Base-by-base conservation (phyloP, 176 grass and related monocot genomes). In the Oryza rufipogon region DNA sequence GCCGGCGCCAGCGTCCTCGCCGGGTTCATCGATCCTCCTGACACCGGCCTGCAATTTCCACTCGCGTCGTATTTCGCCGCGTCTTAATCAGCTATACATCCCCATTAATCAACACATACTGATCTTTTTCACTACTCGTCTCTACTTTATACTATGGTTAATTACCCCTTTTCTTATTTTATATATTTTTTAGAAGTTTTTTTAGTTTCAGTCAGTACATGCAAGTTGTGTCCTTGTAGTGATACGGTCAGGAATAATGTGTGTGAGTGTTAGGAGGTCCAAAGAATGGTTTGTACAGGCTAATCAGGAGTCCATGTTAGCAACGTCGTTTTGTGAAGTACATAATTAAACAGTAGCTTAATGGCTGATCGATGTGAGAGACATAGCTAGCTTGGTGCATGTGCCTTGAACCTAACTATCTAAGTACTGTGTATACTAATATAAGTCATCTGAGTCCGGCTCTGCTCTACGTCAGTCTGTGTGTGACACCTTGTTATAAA, bases 1-100 rank as follows among this genome's bases (percentile, higher is more conserved):
- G 97, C 97, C 28, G 97, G 97, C 9, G 85, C 97, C 46, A 96
- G 81, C 38, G 97, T 96, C 91, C 97, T 89, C 77, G 92, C 91
- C 25, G 97, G 97, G 81, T 99, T 99, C 97, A 96, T 99, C 71
- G 97, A 99, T 76, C 97, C 97, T 67, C 97, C 97, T 0, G 97
- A 99, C 52, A 99, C 90, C 4, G 97, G 93, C 93, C 97, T 99
- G 93, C 68, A 95, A 92, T 70, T 83, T 70, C 88, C 80, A 87
- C 89, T 88, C 84, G 28, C 28, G 28, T 28, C 28, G 84, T 85
- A 7, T 58, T 83, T 64, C 73, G 68, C 71, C 93, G 86, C 83
- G 75, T 80, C 89, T 86, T 66, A 63, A 63, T 63, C n/a, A 87
- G 88, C 83, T 83, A 85, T 20, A 54, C 25, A 32, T 36, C 34